Percentiles rank a stretch among this genome's conserved stretches.
These are phyloP conservation scores for Catunica adiposa DNA, from an alignment of 2,329 filamentous ascomycete species.

Conservation along the genomic window DNA sequence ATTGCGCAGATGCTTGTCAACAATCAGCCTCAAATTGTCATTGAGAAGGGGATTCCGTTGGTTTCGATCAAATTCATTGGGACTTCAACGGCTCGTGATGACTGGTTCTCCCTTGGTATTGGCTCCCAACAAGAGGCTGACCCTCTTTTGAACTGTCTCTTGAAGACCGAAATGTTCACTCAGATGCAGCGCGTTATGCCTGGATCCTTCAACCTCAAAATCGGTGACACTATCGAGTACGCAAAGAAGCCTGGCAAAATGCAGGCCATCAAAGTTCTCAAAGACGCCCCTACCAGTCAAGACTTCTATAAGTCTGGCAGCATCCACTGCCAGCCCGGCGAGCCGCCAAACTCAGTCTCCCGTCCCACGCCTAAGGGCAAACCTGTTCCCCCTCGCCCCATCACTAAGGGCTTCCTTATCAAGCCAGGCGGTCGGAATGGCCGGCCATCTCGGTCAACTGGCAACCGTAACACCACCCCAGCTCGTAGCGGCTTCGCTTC, in stretches of 20 bases:
- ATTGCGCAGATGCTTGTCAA: conserved; percentile 72
- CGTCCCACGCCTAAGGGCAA: conserved; percentile 76
- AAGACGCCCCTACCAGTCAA: conserved; percentile 59
- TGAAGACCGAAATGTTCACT: conserved; percentile 96
- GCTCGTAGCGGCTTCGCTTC: conserved; percentile 24
- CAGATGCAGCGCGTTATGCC: conserved; percentile 70
- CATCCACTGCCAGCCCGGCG: conserved; percentile 72
- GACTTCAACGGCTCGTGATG: conserved; percentile 66
- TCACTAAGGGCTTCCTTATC: conserved; percentile 84
- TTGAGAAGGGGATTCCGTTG: conserved; percentile 68
- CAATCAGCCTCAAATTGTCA: conserved; percentile 60
- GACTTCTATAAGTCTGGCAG: conserved; percentile 91
- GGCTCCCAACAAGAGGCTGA: conserved; percentile 86
- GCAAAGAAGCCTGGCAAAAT: conserved; percentile 95
- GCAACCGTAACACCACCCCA: conserved; percentile 29
- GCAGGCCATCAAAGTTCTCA: conserved; percentile 73
- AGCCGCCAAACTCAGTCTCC: conserved; percentile 67
- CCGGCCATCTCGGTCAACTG: conserved; percentile 54
- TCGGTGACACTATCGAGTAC: conserved; percentile 77
- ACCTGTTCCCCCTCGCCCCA: conserved; percentile 71
- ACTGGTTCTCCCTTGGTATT: conserved; percentile 89
- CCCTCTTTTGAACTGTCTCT: conserved; percentile 78
- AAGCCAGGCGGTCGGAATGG: conserved; percentile 76
- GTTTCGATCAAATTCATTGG: conserved; percentile 81
- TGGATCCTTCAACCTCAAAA: conserved; percentile 64